Conservation (phyloP, 805 yeast species). For the Saccharomycopsis sp. region DNA sequence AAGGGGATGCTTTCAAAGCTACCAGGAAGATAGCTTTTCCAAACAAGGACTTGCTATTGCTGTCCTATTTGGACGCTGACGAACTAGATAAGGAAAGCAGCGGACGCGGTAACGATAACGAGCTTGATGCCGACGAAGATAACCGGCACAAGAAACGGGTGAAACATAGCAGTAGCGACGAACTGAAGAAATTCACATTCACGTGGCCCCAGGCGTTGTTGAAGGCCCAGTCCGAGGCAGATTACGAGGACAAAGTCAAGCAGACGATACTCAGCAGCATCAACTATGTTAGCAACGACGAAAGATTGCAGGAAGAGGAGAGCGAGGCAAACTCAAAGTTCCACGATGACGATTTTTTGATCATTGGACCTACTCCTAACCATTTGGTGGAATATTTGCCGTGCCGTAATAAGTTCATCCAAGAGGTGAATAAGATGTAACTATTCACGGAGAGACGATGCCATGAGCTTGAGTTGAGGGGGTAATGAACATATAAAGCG, state of each 20-base stretch:
- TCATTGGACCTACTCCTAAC: constrained; percentile 19
- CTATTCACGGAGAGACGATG: too few relatives aligned
- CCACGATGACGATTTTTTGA: constrained; percentile 4
- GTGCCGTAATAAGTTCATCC: constrained; percentile 7
- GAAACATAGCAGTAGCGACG: neutral
- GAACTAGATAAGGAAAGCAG: constrained; percentile 13
- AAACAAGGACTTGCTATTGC: constrained; percentile 17
- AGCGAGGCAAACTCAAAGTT: neutral
- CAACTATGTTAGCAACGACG: constrained; percentile 1
- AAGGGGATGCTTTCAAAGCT: constrained; percentile 38
- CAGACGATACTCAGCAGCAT: constrained; percentile 26
- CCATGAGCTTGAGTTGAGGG: too few relatives aligned
- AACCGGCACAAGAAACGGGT: constrained; percentile 21
- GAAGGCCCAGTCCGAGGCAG: constrained; percentile 29
- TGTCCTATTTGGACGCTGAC: constrained; percentile 22
- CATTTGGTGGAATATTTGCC: constrained; percentile 16
- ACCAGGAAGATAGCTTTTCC: constrained; percentile 35
- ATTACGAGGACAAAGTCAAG: constrained; percentile 25
- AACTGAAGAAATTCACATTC: neutral
- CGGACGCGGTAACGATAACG: constrained; percentile 20
- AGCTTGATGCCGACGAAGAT: constrained; percentile 30
- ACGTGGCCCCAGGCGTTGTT: constrained; percentile 23
- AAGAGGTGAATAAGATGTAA: constrained; percentile 1
- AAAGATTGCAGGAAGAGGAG: constrained; percentile 11
- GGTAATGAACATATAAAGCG: too few relatives aligned